A percentile compares a stretch with the other conserved stretches of the same genome.
These are phyloP conservation scores for Paramecium tetraurelia DNA, from an alignment of 73 alveolate species.

Conservation along the genomic window DNA sequence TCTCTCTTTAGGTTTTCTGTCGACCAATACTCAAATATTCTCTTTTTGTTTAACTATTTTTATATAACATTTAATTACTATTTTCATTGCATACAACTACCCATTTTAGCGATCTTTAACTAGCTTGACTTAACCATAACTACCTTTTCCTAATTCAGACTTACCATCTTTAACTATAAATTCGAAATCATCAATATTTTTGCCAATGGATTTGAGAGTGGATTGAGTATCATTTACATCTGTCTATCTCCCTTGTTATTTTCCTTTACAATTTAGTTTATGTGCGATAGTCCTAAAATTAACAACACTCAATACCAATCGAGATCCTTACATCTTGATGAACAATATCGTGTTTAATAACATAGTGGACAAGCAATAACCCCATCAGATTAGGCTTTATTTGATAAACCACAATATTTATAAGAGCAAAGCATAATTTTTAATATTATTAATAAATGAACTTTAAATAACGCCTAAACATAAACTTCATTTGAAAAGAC, in stretches of 20 bases:
- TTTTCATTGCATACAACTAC: conserved; percentile 56
- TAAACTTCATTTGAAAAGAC: neutral
- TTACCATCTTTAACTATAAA: conserved; percentile 44
- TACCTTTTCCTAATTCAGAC: conserved; percentile 46
- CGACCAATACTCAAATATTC: conserved; percentile 54
- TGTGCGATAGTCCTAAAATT: neutral
- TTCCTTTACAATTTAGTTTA: conserved; percentile 15
- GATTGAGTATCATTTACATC: conserved; percentile 11
- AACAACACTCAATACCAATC: neutral
- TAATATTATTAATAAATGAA: neutral
- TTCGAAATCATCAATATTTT: conserved; percentile 13
- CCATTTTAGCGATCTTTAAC: conserved; percentile 54
- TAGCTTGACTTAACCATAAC: conserved; percentile 59
- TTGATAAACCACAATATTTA: neutral
- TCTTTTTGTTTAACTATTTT: conserved; percentile 37
- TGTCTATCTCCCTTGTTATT: neutral
- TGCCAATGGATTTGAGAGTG: neutral
- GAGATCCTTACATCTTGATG: conserved; percentile 28
- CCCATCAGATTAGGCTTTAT: neutral
- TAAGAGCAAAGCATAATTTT: neutral
- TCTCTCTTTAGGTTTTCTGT: conserved; percentile 72
- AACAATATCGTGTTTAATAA: neutral
- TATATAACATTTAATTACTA: neutral
- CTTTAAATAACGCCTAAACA: conserved; percentile 32
- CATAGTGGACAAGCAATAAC: neutral